Conservation (phyloP, 2,329 filamentous ascomycete species). For the Aspergillus quadricinctus region DNA sequence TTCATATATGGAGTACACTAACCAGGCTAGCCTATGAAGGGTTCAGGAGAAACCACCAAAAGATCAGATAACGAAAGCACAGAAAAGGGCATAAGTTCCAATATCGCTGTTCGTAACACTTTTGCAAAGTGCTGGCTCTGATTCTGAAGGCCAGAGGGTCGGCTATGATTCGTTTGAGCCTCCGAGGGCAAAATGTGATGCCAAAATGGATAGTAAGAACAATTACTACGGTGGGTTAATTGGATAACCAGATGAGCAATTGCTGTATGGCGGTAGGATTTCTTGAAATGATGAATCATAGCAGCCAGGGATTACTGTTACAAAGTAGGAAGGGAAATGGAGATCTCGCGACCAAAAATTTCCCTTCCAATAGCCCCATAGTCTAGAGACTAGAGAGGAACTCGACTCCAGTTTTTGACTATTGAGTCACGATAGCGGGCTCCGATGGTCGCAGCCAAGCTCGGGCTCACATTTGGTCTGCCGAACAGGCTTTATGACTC, state of each 20-base stretch:
- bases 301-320: not conserved
- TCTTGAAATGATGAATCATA: not conserved
- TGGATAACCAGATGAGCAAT: constrained; percentile 3
- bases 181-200: not conserved
- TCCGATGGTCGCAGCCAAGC: constrained; percentile 20
- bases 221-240: constrained; percentile 4
- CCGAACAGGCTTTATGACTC: constrained; percentile 6
- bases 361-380: not conserved
- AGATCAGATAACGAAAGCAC: constrained; percentile 20
- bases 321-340: not conserved
- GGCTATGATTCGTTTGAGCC: constrained; percentile 10
- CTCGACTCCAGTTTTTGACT: constrained; percentile 2
- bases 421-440: constrained; percentile 8
- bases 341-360: not conserved
- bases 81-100: not conserved
- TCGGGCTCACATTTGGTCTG: not conserved
- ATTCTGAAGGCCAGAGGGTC: not conserved
- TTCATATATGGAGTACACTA: not conserved
- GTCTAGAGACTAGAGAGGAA: not conserved
- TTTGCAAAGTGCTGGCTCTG: not conserved
- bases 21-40: not conserved
- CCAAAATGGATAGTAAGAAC: not conserved
- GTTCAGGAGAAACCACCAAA: constrained; percentile 11
- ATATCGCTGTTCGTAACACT: not conserved
- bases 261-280: constrained; percentile 3